phyloP scores from a whole-genome alignment of 2,329 filamentous ascomycete species.

The Elsinoe necatrix region DNA sequence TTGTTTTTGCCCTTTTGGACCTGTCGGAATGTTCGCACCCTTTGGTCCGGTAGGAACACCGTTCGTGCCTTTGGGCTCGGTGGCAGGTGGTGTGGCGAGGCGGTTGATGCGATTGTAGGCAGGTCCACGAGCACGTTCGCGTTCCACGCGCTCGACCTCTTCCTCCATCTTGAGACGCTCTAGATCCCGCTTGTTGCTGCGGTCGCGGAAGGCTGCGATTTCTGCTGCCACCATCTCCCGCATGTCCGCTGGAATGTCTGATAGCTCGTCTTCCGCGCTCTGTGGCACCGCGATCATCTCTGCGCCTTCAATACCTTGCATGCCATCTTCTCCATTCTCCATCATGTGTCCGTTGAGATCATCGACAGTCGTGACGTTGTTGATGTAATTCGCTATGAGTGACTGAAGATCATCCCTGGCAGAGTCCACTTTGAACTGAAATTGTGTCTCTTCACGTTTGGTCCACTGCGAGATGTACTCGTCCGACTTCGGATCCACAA shows the following conservation, averaged over 20 bases:
- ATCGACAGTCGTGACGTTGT: conserved; percentile 22
- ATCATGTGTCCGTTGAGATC: conserved; percentile 30
- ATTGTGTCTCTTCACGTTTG: conserved; percentile 50
- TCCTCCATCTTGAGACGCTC: conserved; percentile 84
- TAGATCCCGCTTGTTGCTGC: conserved; percentile 78
- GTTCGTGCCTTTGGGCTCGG: conserved; percentile 58
- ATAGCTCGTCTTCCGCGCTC: conserved; percentile 72
- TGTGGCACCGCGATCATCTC: conserved; percentile 86
- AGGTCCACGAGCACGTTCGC: conserved; percentile 57
- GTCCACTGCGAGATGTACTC: conserved; percentile 81
- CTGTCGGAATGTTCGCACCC: conserved; percentile 65
- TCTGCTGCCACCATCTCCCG: conserved; percentile 88
- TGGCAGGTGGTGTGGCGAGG: conserved; percentile 57
- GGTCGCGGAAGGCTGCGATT: conserved; percentile 87
- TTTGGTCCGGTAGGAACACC: conserved; percentile 69
- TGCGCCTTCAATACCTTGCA: conserved; percentile 51
- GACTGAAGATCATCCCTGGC: conserved; percentile 54
- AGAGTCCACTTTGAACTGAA: conserved; percentile 60
- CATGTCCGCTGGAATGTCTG: conserved; percentile 94
- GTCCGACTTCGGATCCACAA: conserved; percentile 69
- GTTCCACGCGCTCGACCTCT: conserved; percentile 80
- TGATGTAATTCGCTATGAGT: conserved; percentile 9
- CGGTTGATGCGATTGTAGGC: conserved; percentile 49
- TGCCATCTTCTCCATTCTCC: conserved; percentile 50
- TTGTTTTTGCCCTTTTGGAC: conserved; percentile 51